phyloP scores from a whole-genome alignment of 1,284 basidiomycete genomes.

The Sporisorium graminicola region DNA sequence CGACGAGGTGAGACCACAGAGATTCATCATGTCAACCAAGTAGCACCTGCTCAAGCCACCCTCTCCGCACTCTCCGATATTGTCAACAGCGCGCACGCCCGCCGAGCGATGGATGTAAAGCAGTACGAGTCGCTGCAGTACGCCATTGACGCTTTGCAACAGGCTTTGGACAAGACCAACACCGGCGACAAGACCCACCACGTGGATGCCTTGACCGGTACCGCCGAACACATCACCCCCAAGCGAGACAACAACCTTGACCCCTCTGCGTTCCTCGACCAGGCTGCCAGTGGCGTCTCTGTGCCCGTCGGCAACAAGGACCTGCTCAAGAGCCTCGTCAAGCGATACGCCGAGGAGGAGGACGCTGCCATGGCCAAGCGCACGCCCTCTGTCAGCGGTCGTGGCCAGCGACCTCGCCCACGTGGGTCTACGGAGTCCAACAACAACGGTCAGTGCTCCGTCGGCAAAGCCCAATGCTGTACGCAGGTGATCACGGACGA shows the following conservation, averaged over 20 bases:
- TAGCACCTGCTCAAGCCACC: conserved; percentile 53
- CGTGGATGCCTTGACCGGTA: conserved; percentile 42
- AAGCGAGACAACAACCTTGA: conserved; percentile 17
- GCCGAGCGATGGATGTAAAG: conserved; percentile 57
- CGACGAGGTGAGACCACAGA: conserved; percentile 51
- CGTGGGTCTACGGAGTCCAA: conserved; percentile 31
- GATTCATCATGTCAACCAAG: conserved; percentile 40
- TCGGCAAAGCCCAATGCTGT: conserved; percentile 53
- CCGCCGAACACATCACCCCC: conserved; percentile 33
- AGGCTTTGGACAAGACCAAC: conserved; percentile 44
- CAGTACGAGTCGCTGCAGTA: conserved; percentile 38
- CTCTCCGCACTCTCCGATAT: conserved; percentile 53
- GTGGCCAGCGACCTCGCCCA: conserved; percentile 43
- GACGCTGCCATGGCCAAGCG: conserved; percentile 47
- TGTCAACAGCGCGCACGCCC: conserved; percentile 53
- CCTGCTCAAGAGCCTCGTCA: conserved; percentile 25
- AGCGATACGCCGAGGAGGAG: conserved; percentile 43
- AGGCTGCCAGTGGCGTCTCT: conserved; percentile 34
- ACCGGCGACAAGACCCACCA: conserved; percentile 41
- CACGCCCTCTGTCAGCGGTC: conserved; percentile 29
- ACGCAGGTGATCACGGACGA: conserved; percentile 51
- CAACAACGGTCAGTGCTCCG: conserved; percentile 56
- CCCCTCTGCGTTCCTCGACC: conserved; percentile 23
- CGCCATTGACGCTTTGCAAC: conserved; percentile 37
- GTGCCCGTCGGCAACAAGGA: conserved; percentile 43